Conservation (phyloP, 805 yeast genomes). For the Candida boidinii region DNA sequence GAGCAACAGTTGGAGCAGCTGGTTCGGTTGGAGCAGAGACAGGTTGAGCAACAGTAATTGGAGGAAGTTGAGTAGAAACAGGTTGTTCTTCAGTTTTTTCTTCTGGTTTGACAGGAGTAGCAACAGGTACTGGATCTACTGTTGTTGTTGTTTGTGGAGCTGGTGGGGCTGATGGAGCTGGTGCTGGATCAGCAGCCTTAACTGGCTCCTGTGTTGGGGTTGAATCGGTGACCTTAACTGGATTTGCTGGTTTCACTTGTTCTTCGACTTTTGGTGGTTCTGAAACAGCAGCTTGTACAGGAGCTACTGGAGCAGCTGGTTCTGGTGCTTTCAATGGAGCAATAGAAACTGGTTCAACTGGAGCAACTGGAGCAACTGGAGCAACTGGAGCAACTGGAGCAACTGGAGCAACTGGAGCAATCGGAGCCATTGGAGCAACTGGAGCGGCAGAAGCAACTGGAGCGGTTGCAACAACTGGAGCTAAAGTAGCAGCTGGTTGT, state of each 20-base stretch:
- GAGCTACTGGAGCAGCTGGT: neutral
- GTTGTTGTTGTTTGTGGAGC: conserved; percentile 3
- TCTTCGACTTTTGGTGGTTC: neutral
- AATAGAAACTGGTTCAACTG: too few relatives aligned
- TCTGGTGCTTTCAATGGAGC: neutral
- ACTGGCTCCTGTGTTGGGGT: neutral
- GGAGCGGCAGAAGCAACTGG: conserved; percentile 3
- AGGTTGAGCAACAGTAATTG: neutral
- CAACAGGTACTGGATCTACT: conserved; percentile 1
- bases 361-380: conserved; percentile 3
- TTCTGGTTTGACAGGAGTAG: conserved; percentile 4
- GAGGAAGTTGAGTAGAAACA: neutral
- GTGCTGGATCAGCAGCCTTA: conserved; percentile 1
- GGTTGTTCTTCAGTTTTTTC: conserved; percentile 3
- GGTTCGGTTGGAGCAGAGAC: too few relatives aligned
- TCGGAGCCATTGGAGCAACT: conserved; percentile 1
- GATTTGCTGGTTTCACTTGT: neutral
- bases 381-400: neutral
- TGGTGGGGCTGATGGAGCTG: neutral
- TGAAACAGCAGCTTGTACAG: neutral
- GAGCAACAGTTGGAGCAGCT: conserved; percentile 4
- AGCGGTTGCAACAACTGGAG: conserved; percentile 5
- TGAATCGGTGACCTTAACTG: neutral
- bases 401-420: conserved; percentile 6
- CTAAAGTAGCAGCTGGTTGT: conserved; percentile 9